Base-by-base conservation (phyloP, 305 asterid genomes). In the Stenogyne calaminthoides region DNA sequence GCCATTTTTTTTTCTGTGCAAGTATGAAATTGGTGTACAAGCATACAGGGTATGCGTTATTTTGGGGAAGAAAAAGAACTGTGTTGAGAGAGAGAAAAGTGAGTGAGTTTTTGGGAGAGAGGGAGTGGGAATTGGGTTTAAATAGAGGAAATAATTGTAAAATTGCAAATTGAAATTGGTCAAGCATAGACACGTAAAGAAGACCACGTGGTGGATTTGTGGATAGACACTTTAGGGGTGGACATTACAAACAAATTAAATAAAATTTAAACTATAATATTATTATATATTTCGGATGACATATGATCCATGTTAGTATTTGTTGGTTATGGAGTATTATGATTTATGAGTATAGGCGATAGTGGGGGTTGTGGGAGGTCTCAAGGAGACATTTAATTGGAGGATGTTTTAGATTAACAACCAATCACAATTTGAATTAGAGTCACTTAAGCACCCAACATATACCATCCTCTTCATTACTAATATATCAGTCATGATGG, bases 131-230 rank as follows among this genome's bases (percentile, higher is more conserved):
- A 37, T 22, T 78, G 75, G 79, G 77, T 79, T 71, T 83, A 78
- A 80, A 81, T 83, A 82, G 89, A 55, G 81, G 6, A 44, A 9
- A 51, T 15, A 71, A 64, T 12, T 25, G 25, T 25, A 25, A 25
- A 7, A 14, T n/a, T 16, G 19, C 3, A 15, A 56, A 19, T 58
- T 6, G 37, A 22, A 14, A 8, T 32, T 12, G 87, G 83, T 76
- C 83, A 83, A 78, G 75, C 76, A 63, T 37, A 49, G 76, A 74
- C 78, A 78, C 80, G 79, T 73, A 44, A 55, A 61, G 80, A 80
- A 73, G 83, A 72, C 86, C 95, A 89, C 95, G 92, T 89, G 95
- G 85, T 79, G 66, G 79, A 82, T 84, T 66, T 76, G 68, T 60
- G 78, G 71, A 71, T 68, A 71, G 65, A 83, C 39, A 15, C n/a